These are phyloP conservation scores for Carallia pectinifolia DNA, from an alignment of 345 rosid genomes.

Conservation along the genomic window DNA sequence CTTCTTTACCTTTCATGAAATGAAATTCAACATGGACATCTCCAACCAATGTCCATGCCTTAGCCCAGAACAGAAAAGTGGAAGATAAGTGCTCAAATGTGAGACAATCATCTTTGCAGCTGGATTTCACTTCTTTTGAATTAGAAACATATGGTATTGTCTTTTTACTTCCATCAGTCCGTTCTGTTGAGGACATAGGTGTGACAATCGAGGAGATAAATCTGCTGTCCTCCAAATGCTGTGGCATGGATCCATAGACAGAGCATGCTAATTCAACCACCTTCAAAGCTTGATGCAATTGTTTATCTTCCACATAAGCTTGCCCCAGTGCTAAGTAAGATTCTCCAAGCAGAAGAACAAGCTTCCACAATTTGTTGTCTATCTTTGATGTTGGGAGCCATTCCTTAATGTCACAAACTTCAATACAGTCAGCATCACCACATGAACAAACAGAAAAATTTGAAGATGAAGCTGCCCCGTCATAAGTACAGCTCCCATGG, in stretches of 20 bases:
- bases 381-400: slow-evolving; percentile 91
- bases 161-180: slow-evolving; percentile 22
- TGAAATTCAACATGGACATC: slow-evolving; percentile 84
- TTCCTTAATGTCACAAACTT: slow-evolving; percentile 88
- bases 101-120: slow-evolving; percentile 32
- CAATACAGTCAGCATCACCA: slow-evolving; percentile 96
- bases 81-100: slow-evolving; percentile 55
- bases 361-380: slow-evolving; percentile 87
- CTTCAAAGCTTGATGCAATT: slow-evolving; percentile 77
- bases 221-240: slow-evolving; percentile 54
- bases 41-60: slow-evolving; percentile 87
- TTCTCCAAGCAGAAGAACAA: slow-evolving; percentile 94
- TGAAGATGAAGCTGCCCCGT: slow-evolving; percentile 26
- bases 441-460: slow-evolving; percentile 76
- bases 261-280: slow-evolving; percentile 82
- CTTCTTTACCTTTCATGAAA: slow-evolving; percentile 53
- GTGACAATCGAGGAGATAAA: slow-evolving; percentile 74
- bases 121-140: slow-evolving; percentile 35
- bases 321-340: slow-evolving; percentile 86
- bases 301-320: slow-evolving; percentile 77
- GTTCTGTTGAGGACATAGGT: slow-evolving; percentile 28
- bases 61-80: slow-evolving; percentile 78
- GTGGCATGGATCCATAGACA: slow-evolving; percentile 93
- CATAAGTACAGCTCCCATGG: slow-evolving; percentile 27
- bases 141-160: slow-evolving; percentile 31